phyloP scores from a whole-genome alignment of 768 basidiomycete species.

The Clitopilus hobsonii region DNA sequence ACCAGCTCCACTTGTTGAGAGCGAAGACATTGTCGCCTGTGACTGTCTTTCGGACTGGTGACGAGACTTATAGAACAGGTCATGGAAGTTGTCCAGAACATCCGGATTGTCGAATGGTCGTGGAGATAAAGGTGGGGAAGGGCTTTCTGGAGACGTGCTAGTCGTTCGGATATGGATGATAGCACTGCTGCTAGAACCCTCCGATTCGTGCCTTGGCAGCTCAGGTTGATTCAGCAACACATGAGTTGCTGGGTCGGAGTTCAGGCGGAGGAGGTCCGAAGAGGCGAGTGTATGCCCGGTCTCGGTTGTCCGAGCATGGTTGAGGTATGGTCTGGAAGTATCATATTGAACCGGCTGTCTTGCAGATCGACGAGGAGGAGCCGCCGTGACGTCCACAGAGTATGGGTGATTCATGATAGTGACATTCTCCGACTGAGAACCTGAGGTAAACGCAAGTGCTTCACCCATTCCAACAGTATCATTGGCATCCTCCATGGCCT shows the following conservation, averaged over 20 bases:
- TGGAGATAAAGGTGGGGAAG: constrained; percentile 40
- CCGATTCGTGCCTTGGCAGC: constrained; percentile 6
- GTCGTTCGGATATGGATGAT: constrained; percentile 3
- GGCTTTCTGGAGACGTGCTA: constrained; percentile 19
- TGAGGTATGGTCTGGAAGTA: constrained; percentile 18
- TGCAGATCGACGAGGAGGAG: constrained; percentile 11
- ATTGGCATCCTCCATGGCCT: constrained; percentile 28
- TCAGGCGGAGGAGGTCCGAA: constrained; percentile 6
- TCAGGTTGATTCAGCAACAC: constrained; percentile 2
- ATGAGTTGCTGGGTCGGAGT: neutral
- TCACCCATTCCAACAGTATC: constrained; percentile 61
- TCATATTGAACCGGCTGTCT: constrained; percentile 34
- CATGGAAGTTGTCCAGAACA: constrained; percentile 70
- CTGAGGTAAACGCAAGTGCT: constrained; percentile 46
- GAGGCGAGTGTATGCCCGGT: constrained; percentile 18
- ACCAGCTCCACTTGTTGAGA: constrained; percentile 17
- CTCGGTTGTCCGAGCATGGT: constrained; percentile 11
- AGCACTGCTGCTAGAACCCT: constrained; percentile 2
- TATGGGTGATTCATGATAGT: constrained; percentile 37
- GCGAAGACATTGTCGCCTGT: constrained; percentile 7
- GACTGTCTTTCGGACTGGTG: constrained; percentile 7
- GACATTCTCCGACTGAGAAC: constrained; percentile 32
- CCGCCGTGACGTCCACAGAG: constrained; percentile 2
- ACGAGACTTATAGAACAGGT: constrained; percentile 64
- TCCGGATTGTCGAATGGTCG: constrained; percentile 55